A percentile compares a stretch with the other conserved stretches of the same genome.
Evolutionary conservation across 805 yeast species (phyloP).

Genomic region (Pichia sporocuriosa): DNA sequence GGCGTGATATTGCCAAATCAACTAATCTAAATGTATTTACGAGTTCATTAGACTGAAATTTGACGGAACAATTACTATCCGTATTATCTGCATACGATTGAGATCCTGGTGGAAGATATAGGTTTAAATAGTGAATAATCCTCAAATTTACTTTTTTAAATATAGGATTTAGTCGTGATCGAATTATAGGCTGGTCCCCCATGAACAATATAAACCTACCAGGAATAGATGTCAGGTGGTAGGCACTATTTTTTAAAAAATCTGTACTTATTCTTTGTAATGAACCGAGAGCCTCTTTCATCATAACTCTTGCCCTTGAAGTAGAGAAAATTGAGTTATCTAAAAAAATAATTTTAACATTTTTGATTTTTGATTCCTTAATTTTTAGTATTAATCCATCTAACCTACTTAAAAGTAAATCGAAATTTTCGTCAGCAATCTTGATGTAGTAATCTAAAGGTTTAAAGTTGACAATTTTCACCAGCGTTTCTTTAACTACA

Average conservation of each 20-base stretch:
- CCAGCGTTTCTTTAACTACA: conserved; percentile 20
- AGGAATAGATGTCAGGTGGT: conserved; percentile 36
- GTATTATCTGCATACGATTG: no score
- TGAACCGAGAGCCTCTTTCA: conserved; percentile 25
- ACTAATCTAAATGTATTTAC: conserved; percentile 43
- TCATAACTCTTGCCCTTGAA: conserved; percentile 1
- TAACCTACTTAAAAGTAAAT: conserved; percentile 41
- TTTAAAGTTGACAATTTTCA: conserved; percentile 22
- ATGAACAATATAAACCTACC: conserved; percentile 3
- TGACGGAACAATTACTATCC: no score
- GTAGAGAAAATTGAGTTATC: conserved; percentile 40
- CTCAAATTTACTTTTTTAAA: conserved; percentile 60
- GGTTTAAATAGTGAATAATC: no score
- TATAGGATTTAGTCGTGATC: conserved; percentile 57
- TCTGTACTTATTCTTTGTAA: conserved; percentile 22
- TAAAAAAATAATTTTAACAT: conserved; percentile 33
- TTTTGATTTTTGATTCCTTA: conserved; percentile 46
- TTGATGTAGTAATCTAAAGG: conserved; percentile 18
- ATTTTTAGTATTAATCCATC: conserved; percentile 56
- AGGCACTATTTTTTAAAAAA: conserved; percentile 44
- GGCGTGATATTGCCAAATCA: conserved; percentile 33
- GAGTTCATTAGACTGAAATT: conserved; percentile 52
- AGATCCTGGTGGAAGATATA: no score
- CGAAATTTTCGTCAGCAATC: conserved; percentile 44
- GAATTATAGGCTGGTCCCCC: conserved; percentile 53